Base-by-base conservation (phyloP, 2,329 filamentous ascomycete genomes). In the Aspergillus cejpii region DNA sequence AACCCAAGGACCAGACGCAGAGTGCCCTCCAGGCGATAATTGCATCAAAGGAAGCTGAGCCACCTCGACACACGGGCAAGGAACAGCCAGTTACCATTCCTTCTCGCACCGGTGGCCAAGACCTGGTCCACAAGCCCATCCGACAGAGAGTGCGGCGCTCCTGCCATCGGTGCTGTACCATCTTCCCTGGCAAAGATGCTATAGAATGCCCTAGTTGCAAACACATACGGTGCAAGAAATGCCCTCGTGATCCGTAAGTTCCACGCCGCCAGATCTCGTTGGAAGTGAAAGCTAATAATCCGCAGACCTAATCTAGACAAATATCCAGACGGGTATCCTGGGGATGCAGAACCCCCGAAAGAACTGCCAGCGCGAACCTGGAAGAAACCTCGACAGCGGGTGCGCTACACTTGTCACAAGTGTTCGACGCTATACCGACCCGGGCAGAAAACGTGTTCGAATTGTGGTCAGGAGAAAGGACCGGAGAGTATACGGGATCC, bases 191-290 rank as follows among this genome's bases (percentile, higher is more conserved):
- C 15, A 34, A 20, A 5, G 72, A 75, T 24, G 72, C 67, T 48
- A 87, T 83, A 48, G 69, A 78, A 61, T 94, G 89, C 63, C 66
- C 73, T 6, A 74, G 73, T 29, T 94, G 89, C 65, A 70, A 74
- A 21, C 89, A 94, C 64, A 64, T 75, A 41, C 81, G 87, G 43
- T 94, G 88, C 71, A 86, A 81, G 29, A 84, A 84, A 60, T 94
- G 88, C 64, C 87, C 86, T 21, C 76, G 87, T 56, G 82, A 88
- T 58, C 87, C 87, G 76, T 88, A 78, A 64, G 84, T 81, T 42
- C 28, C 12, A 19, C 14, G 24, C 21, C 21, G 3, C 7, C 27
- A 40, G 31, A n/a, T 28, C 21, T 20, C 27, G 11, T 40, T 23
- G 28, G 15, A 11, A 8, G 11, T 11, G 23, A 24, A 34, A 20